Base-by-base conservation (phyloP, 139 green algal genomes). In the Nannochloris sp. region DNA sequence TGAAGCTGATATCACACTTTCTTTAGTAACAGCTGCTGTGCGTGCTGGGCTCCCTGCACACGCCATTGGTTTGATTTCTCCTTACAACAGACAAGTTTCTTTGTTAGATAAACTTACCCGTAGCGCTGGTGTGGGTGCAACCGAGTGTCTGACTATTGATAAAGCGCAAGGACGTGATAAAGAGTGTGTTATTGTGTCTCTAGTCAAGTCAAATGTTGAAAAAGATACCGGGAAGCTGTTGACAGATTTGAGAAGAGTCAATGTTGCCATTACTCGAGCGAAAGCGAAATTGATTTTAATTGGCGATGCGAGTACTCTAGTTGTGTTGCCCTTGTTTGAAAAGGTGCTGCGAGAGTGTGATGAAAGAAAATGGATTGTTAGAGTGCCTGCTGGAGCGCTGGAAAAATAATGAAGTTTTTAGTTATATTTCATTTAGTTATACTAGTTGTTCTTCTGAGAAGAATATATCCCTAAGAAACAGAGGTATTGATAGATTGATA, bases 261-360 rank as follows among this genome's bases (percentile, higher is more conserved):
- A 98, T 67, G 93, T 98, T 38, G 85, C 88, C 9, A 55, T 98
- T 31, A 98, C 93, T 3, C 74, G 92, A 5, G 88, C 93, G 25
- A 80, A 81, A 55, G 37, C 57, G 46, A 95, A 96, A 77, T 74
- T 95, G 47, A 38, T 96, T 32, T 61, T 96, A 36, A 42, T 96
- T 12, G 89, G 86, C 5, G 79, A 73, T 1, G 60, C 61, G 0
- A 5, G 12, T n/a, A 93, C 85, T 15, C 46, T 90, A 47, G 19
- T 15, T 2, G 37, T 39, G 7, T 57, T 85, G 13, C 62, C 65
- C 4, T 62, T 83, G 9, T 75, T 85, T 14, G 31, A n/a, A 5
- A 55, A 60, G 4, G 58, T 86, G 35, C n/a, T 74, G 29, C 56
- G 1, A 5, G 34, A 27, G 45, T 73, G 24, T 46, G 35, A 24